Base-by-base conservation (phyloP, 2,329 filamentous ascomycete genomes). In the Pseudogymnoascus sp. region DNA sequence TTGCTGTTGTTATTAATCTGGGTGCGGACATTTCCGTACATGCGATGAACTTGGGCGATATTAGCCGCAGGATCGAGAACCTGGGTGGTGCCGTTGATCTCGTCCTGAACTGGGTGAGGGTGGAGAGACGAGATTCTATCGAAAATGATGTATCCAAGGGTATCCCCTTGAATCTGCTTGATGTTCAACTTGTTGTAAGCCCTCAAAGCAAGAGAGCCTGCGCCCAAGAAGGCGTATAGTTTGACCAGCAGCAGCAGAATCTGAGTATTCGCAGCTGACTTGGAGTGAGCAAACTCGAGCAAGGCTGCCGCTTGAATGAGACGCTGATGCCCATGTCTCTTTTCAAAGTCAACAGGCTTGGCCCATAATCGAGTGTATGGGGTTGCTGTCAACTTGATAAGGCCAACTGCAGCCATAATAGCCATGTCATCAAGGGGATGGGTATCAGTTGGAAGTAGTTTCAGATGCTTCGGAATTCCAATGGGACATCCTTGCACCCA, bases 161-260 rank as follows among this genome's bases (percentile, higher is more conserved):
- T 77, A 64, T 76, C 74, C 35, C 73, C 69, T 64, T 77, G 75
- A 39, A 77, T 71, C 63, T 76, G 73, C 61, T 77, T 77, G 59
- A 76, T 68, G 43, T 69, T 69, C 21, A 77, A 66, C 41, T 72
- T 69, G 43, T 73, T 68, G 60, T 75, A 77, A 49, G 72, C 67
- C 60, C 71, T 69, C 68, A 74, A 69, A 19, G 75, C 75, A 23
- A 74, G 67, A 6, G 72, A 72, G 8, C 72, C 71, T 63, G 72
- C 72, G 4, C 75, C 75, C 26, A 77, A 65, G 31, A 72, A 70
- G 26, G 69, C 65, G 64, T 76, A 76, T 49, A 76, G 43, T 35
- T 74, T 71, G 21, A 74, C 68, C 6, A 77, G 69, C 10, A 77
- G 61, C 19, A 77, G 69, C 6, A 73, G 69, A 14, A 75, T 74